Evolutionary conservation across 192 early-diverging fungal species (phyloP), one percentile per base, ranked within the genome.

Genomic region (Ambispora gerdemannii): DNA sequence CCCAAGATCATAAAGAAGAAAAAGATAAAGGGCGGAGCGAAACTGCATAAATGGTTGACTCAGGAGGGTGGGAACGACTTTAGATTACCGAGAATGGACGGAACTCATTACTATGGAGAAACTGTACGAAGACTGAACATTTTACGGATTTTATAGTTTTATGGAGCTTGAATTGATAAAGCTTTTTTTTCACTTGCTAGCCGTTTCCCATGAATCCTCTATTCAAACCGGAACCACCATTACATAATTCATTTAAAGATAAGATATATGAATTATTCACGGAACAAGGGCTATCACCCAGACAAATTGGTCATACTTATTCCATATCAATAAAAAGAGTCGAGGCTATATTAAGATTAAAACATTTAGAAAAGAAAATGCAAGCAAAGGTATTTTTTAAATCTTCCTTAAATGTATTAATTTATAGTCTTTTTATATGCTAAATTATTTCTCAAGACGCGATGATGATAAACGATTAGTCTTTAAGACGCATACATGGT

Each of bases 181-280:
- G n/a, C n/a, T n/a, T n/a, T n/a, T n/a, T n/a, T n/a, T n/a, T n/a
- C n/a, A n/a, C n/a, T n/a, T n/a, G n/a, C n/a, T 77, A 82, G 78
- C 95, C 95, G 33, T 97, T 95, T 81, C 93, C 94, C 6, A 84
- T 94, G 82, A 98, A 98, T 75, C 94, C 91, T 15, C 76, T 81
- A 49, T 98, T 94, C 85, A 86, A 84, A 56, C 90, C 91, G 10
- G 74, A 81, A 72, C 77, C 91, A 30, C 95, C 95, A 3, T 72
- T 95, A 19, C 76, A 86, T 17, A 86, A 95, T 71, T 56, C 65
- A 6, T 72, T 82, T 13, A 88, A 89, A 60, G 85, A 89, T 73
- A 79, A 86, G 47, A 89, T 98, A 43, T 98, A 90, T 79, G 69
- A 82, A 27, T 55, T 80, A 34, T 94, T 90, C 76, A 70, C 74